Conservation (phyloP, 257 asterid genomes). For the Nicotiana noctiflora region DNA sequence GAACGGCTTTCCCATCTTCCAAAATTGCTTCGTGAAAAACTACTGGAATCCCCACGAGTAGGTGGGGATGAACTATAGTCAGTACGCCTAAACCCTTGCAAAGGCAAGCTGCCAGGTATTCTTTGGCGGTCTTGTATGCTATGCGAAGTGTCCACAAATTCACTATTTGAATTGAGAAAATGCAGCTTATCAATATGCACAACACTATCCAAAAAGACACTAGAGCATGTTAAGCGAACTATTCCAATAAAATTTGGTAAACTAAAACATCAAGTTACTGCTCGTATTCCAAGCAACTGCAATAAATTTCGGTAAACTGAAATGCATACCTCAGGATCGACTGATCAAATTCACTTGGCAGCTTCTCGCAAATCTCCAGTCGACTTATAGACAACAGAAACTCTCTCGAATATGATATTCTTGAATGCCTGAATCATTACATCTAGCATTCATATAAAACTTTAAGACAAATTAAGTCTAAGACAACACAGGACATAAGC, state of each 20-base stretch:
- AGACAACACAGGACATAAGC: not conserved
- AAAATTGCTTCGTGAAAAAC: conserved; percentile 12
- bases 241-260: not conserved
- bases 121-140: conserved; percentile 52
- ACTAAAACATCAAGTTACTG: not conserved
- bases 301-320: not conserved
- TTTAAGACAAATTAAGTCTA: conserved; percentile 11
- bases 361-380: conserved; percentile 64
- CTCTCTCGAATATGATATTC: conserved; percentile 49
- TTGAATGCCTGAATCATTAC: conserved; percentile 49
- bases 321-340: conserved; percentile 42
- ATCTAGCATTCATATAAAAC: conserved; percentile 2
- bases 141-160: conserved; percentile 44
- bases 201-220: not conserved
- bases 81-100: conserved; percentile 50
- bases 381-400: conserved; percentile 54
- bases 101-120: conserved; percentile 34
- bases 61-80: conserved; percentile 75
- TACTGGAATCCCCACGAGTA: conserved; percentile 31
- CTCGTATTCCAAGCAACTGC: not conserved
- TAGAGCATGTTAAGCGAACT: not conserved
- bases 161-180: conserved; percentile 33
- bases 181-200: not conserved
- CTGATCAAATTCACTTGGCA: conserved; percentile 52
- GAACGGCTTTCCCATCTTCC: conserved; percentile 78